Base-by-base conservation (phyloP, 257 asterid genomes). In the Fraxinus excelsior region DNA sequence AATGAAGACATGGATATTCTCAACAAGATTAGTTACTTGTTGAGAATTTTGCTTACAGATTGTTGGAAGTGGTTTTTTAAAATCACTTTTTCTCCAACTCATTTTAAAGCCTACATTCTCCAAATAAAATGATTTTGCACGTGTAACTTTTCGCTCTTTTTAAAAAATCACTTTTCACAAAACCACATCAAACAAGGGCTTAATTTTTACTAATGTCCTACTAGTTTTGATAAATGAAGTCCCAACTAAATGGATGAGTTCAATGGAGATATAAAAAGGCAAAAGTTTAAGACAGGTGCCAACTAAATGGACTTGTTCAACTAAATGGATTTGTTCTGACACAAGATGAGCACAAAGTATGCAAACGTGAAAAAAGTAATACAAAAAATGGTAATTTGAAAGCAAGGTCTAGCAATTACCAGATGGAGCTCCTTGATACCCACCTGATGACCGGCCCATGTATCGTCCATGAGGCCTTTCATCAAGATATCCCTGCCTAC, bases 391-490 rank as follows among this genome's bases (percentile, higher is more conserved):
- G 14, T 31, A 75, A 23, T 49, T 26, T 65, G 68, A 37, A 78
- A 74, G 18, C 37, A 76, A 76, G 75, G 72, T 37, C 60, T 40
- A 14, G 64, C 14, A 73, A 71, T 69, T 66, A 83, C 84, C 76
- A 80, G 80, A 86, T 67, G 76, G 84, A 85, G 82, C 85, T 74
- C 97, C 96, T 80, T 89, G 96, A 82, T 85, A 89, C 80, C 96
- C 96, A 80, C 94, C 96, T 75, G 89, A 78, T 37, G 89, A 67
- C 31, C 97, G 93, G 60, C 98, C 97, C 87, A 86, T 79, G 70
- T 80, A 78, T 81, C 97, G 91, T 77, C 99, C 97, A 84, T 84
- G 97, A 82, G 87, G 91, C 82, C 98, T 91, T 75, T 95, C 99
- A 80, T 95, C 97, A 56, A 88, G 91, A 90, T 88, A 91, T 72